Base-by-base conservation (phyloP, 139 green algal genomes). In the Chlamydomonas sphaeroides region DNA sequence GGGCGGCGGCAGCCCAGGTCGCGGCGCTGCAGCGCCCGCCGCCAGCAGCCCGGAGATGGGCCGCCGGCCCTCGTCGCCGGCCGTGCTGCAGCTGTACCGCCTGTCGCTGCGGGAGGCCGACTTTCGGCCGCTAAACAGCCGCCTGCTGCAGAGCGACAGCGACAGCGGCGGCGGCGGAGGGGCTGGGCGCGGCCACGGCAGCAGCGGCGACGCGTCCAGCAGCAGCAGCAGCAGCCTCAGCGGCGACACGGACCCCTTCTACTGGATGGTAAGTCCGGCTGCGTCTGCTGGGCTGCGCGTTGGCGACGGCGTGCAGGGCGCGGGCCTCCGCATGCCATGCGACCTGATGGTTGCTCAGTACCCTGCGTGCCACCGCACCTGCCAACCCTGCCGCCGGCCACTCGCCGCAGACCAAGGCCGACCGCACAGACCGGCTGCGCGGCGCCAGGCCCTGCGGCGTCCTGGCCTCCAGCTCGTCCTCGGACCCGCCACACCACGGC, bases 171-270 rank as follows among this genome's bases (percentile, higher is more conserved):
- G 59, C 30, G 18, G 59, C 30, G 30, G 59, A n/a, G n/a, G n/a
- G n/a, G n/a, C n/a, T n/a, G n/a, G n/a, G n/a, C n/a, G n/a, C n/a
- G n/a, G n/a, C n/a, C n/a, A n/a, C 30, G 59, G 30, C 59, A 38
- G 59, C 30, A 38, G 59, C 30, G 30, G 59, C 14, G 59, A 28
- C 18, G 59, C 5, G 28, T 26, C 6, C 59, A 7, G 17, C 14
- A 28, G 3, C 30, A 38, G 17, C 14, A 66, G 59, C 59, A 17
- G 28, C 10, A n/a, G 11, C 56, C 17, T 10, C 56, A 32, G 45
- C 56, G 21, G 56, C 56, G 59, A 80, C 41, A 59, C 59, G 23
- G 59, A 80, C 73, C 73, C 73, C 23, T 48, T 26, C 39, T 80
- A 42, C 73, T 80, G 73, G 73, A 39, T 80, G 56, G n/a, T 15